Evolutionary conservation across 1,139 yeast species (phyloP), one percentile per base, ranked within the genome.

Genomic region (Zygosaccharomyces sapae): DNA sequence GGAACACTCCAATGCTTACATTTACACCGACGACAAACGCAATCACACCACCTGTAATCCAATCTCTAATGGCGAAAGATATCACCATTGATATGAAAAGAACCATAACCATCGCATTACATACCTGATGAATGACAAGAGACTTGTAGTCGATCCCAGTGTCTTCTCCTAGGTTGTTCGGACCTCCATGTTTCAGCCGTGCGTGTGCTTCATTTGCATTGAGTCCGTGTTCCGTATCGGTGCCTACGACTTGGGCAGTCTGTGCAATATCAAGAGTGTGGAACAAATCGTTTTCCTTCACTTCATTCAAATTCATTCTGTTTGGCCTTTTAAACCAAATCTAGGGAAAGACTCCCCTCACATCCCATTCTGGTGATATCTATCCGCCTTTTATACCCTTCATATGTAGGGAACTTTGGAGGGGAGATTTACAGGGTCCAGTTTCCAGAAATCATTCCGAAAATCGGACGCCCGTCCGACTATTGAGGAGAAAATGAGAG

Each of bases 1-100:
- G 98, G 33, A 89, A 86, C 65, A 92, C 86, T 0, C 98, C 98
- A 27, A 92, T 97, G 1, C 90, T 77, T 9, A 92, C 97, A 41
- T 92, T 97, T 56, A 92, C 86, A 36, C 83, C 64, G 43, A 92
- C 87, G n/a, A 97, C 97, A 53, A 88, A 74, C 0, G 95, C 80
- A 61, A 92, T 92, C 48, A 94, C 85, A 39, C 94, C 75, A 8
- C 97, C 96, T 61, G 95, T 97, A 64, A 92, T 97, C 52, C 84
- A 81, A 67, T 92, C 94, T 31, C 95, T 95, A 86, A 94, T 86
- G 62, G 88, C 72, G 58, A 92, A 83, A 52, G 95, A 81, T 42
- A 92, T 76, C 7, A 77, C 76, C 3, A 97, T 96, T 0, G 96
- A 87, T 0, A 94, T 96, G 45, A 90, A 83, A 59, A 92, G 74